Base-by-base conservation (phyloP, 805 yeast genomes). In the Cyberlindnera maritima region DNA sequence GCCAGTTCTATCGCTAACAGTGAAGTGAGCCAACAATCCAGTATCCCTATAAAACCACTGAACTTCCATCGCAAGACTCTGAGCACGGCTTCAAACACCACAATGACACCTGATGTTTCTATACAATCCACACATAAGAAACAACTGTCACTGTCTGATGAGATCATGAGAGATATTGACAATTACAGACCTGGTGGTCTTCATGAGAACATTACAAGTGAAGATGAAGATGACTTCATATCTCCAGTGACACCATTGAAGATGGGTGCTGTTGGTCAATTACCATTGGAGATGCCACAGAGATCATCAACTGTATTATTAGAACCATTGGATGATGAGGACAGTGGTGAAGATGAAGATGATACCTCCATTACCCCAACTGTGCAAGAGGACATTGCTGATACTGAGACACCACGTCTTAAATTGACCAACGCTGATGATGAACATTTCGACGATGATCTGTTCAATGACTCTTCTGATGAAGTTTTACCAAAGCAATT, bases 61-160 rank as follows among this genome's bases (percentile, higher is more conserved):
- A 45, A 48, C 2, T 50, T 61, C 38, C 62, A 58, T 38, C 54
- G 44, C 17, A 59, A 55, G 46, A 53, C 59, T 0, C 7, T 29
- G 17, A 58, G 61, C 37, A 35, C 55, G 1, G 49, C 41, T 1
- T 51, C 58, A 6, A 43, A 47, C 15, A 38, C 41, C 5, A 47
- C 44, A 3, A 28, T 46, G 6, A 38, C 38, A 1, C 41, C 51
- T 8, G 38, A 42, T 13, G 43, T 35, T 7, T 29, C 44, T n/a
- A n/a, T n/a, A n/a, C n/a, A n/a, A 15, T 38, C 46, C 14, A 40
- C 36, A 1, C 62, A 59, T 32, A 50, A 46, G 39, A 60, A 58
- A 20, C 52, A 61, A 29, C 38, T 60, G 2, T 61, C 65, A 0
- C 39, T 61, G 18, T 56, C 62, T 11, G 65, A 61, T 48, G 63